Base-by-base conservation (phyloP, 306 rosid genomes). In the Mimosa pudica region DNA sequence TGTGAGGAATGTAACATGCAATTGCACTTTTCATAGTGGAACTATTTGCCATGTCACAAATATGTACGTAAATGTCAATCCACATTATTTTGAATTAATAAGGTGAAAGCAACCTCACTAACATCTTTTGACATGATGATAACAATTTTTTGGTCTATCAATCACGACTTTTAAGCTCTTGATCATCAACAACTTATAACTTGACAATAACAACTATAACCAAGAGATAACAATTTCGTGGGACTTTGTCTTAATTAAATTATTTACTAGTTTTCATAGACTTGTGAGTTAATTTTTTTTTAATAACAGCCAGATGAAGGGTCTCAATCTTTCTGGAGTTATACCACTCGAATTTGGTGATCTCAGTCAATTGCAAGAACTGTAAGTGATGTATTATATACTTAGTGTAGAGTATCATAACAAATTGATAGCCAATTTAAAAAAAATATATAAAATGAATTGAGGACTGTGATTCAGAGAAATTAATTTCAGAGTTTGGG, bases 301-400 rank as follows among this genome's bases (percentile, higher is more conserved):
- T 1, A 52, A 61, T 77, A 63, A 30, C 74, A 92, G 94, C 17
- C 14, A 30, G 79, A 77, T 92, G 82, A 92, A 87, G 86, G 88
- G 90, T 77, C 88, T 80, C 64, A 90, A 85, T 76, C 32, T 94
- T 58, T 47, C 74, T 8, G 98, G 97, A 79, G 81, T 72, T 78
- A n/a, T 94, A 33, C 97, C 90, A 0, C 77, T 62, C 33, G 98
- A 92, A 76, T 87, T 94, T 85, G 96, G 86, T 83, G 77, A 88
- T 82, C 94, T 94, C 57, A 79, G n/a, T 52, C 58, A 52, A 52
- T 52, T 52, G 58, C 58, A 52, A 52, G 58, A 16, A 52, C 58
- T 52, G 58, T 14, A 52, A 16, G 58, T 5, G 58, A 52, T 52
- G 58, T 8, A 4, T 14, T 52, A 7, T 52, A 49, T 49, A 49